Conservation (phyloP, 345 rosid species). For the Arabis alpina region DNA sequence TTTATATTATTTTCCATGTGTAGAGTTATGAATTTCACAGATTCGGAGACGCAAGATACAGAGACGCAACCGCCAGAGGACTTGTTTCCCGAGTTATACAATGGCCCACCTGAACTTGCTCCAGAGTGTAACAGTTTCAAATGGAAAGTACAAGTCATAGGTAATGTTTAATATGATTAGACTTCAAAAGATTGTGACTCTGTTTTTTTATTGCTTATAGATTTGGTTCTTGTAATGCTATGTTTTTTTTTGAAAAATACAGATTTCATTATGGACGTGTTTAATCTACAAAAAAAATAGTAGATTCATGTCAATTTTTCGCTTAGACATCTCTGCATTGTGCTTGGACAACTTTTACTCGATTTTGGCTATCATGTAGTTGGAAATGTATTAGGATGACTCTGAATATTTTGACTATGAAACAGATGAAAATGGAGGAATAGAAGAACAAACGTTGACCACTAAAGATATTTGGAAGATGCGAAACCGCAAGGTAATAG, state of each 20-base stretch:
- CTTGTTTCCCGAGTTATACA: neutral
- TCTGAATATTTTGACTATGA: neutral
- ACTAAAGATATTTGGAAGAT: slow-evolving; percentile 15
- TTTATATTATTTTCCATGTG: neutral
- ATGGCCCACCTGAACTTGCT: neutral
- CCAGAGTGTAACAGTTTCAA: neutral
- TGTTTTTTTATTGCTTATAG: too few species aligned
- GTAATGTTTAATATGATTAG: too few species aligned
- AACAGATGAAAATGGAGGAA: neutral
- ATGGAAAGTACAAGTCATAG: slow-evolving; percentile 1
- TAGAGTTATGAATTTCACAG: neutral
- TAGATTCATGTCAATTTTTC: too few species aligned
- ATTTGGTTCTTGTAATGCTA: too few species aligned
- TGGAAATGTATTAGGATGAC: too few species aligned
- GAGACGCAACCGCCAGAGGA: slow-evolving; percentile 11
- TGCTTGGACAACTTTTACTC: too few species aligned
- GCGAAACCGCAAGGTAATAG: neutral
- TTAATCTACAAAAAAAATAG: too few species aligned
- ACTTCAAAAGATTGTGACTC: too few species aligned
- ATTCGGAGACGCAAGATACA: slow-evolving; percentile 22
- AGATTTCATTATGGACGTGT: too few species aligned
- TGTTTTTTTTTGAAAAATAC: too few species aligned
- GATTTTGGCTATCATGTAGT: too few species aligned
- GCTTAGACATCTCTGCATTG: too few species aligned
- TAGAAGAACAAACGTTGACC: neutral